Conservation (phyloP, 2,329 filamentous ascomycete genomes). For the Arthrinium puccinioides region DNA sequence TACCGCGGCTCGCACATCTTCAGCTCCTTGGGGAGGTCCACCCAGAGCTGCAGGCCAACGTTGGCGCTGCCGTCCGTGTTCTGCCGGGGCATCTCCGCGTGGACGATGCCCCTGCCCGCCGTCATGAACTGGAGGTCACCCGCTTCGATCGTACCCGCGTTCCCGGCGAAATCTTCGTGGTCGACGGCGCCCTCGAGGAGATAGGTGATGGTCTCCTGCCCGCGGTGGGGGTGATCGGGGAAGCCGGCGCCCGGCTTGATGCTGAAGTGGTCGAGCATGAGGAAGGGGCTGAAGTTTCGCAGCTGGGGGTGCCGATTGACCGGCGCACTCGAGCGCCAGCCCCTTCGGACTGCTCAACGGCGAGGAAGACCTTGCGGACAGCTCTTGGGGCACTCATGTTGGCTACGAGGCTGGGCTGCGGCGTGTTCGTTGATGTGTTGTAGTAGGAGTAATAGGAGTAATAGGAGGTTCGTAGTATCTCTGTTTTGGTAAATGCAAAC, state of each 20-base stretch:
- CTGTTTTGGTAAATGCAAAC: constrained; percentile 14
- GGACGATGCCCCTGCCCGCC: constrained; percentile 82
- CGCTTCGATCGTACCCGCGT: constrained; percentile 68
- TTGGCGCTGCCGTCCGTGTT: constrained; percentile 70
- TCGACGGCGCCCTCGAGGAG: constrained; percentile 62
- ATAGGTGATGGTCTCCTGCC: constrained; percentile 76
- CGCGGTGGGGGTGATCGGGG: constrained; percentile 77
- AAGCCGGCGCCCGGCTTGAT: constrained; percentile 78
- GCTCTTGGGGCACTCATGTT: constrained; percentile 64
- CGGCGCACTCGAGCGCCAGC: constrained; percentile 81
- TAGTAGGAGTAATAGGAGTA: constrained; percentile 6
- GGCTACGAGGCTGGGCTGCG: constrained; percentile 18
- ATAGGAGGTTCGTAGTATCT: constrained; percentile 12
- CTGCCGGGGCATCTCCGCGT: constrained; percentile 88
- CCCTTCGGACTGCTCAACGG: constrained; percentile 80
- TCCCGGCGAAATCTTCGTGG: constrained; percentile 27
- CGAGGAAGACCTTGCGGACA: constrained; percentile 78
- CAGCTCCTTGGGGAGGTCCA: constrained; percentile 74
- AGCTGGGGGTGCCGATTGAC: constrained; percentile 80
- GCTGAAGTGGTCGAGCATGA: constrained; percentile 93
- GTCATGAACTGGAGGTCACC: constrained; percentile 99
- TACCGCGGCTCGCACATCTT: constrained; percentile 91
- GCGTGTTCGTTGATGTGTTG: constrained; percentile 7
- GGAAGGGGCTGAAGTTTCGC: constrained; percentile 82
- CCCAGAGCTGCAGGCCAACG: constrained; percentile 90